Percentiles rank a stretch among this genome's conserved stretches.
These are phyloP conservation scores for Solanum megistacrolobum DNA, from an alignment of 257 asterid species.

Conservation along the genomic window DNA sequence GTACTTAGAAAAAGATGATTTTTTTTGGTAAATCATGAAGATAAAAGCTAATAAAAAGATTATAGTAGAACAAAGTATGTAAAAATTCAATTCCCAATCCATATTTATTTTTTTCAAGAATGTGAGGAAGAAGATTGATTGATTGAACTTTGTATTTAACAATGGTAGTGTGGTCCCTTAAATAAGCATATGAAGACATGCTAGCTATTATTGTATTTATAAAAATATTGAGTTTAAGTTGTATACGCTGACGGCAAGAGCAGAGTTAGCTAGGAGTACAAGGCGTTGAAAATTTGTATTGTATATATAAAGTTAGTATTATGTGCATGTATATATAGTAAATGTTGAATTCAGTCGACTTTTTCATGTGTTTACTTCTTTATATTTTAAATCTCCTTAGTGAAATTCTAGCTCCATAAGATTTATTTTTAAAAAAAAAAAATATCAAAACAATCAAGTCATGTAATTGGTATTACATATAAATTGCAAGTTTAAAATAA, in stretches of 20 bases:
- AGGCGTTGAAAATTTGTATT: not conserved
- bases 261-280: not conserved
- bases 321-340: not conserved
- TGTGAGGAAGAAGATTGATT: not conserved
- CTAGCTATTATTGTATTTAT: not conserved
- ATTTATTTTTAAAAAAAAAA: fast-evolving
- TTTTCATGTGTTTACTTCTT: not conserved
- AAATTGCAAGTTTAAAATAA: not conserved
- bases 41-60: conserved; percentile 1
- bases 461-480: not conserved
- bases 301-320: not conserved
- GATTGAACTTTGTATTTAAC: not conserved
- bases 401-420: not conserved
- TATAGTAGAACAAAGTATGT: conserved; percentile 4
- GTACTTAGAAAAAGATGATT: not conserved
- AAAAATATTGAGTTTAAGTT: not conserved
- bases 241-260: fast-evolving
- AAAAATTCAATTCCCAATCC: conserved; percentile 11
- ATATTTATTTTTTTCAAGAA: not conserved
- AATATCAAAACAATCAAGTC: not conserved
- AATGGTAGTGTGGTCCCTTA: not conserved
- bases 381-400: not conserved
- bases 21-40: not conserved
- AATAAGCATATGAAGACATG: not conserved
- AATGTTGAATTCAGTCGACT: not conserved